phyloP scores from a whole-genome alignment of 441 rosid species.

The Croton laevigatus region DNA sequence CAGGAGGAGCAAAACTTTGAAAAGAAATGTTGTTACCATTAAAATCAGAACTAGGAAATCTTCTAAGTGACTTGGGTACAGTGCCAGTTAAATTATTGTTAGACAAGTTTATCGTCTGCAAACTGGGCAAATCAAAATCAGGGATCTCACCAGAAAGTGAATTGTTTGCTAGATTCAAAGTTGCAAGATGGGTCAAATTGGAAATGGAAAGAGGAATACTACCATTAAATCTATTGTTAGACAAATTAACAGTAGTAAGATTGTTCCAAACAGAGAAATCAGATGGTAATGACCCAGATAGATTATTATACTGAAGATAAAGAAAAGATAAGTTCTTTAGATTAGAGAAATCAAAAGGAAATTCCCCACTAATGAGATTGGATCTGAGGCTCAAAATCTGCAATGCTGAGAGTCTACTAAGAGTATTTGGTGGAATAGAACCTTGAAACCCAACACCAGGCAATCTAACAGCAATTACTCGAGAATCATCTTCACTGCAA shows the following conservation, averaged over 20 bases:
- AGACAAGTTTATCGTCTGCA: constrained; percentile 58
- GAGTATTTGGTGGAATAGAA: constrained; percentile 73
- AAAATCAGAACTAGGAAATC: constrained; percentile 58
- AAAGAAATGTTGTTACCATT: constrained; percentile 47
- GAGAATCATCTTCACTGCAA: constrained; percentile 62
- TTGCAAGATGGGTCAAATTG: constrained; percentile 46
- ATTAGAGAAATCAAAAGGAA: constrained; percentile 63
- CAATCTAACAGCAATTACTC: constrained; percentile 63
- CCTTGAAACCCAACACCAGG: constrained; percentile 88
- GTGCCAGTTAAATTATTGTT: constrained; percentile 59
- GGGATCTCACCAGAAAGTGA: constrained; percentile 71
- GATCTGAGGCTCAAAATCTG: constrained; percentile 83
- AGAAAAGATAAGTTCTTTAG: constrained; percentile 63
- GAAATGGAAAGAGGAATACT: constrained; percentile 57
- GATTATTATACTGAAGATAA: constrained; percentile 64
- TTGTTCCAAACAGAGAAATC: constrained; percentile 76
- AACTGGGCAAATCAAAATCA: constrained; percentile 46
- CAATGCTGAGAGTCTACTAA: constrained; percentile 68
- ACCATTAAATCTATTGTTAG: constrained; percentile 67
- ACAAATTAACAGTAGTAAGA: constrained; percentile 65
- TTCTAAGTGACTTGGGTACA: constrained; percentile 56
- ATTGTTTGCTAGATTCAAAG: constrained; percentile 75
- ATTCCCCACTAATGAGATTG: constrained; percentile 58
- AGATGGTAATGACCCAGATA: constrained; percentile 63
- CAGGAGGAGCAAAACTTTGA: constrained; percentile 24